phyloP scores from a whole-genome alignment of 306 rosid genomes.

The Gleditsia sinensis region DNA sequence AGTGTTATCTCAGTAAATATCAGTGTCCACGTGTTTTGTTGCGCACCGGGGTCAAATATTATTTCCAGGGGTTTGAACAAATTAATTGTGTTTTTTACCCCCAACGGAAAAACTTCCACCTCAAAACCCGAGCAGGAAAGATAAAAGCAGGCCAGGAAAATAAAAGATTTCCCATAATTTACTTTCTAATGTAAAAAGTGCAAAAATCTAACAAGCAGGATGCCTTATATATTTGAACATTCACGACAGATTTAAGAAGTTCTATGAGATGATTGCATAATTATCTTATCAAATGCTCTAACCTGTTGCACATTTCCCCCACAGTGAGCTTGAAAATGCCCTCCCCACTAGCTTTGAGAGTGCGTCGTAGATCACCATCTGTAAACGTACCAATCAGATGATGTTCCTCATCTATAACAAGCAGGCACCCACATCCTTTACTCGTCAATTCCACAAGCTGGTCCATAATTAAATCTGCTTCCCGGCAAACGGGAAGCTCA shows the following conservation, averaged over 20 bases:
- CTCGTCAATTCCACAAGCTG: constrained; percentile 86
- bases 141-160: no score
- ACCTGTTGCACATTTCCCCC: constrained; percentile 95
- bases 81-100: no score
- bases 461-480: constrained; percentile 88
- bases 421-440: constrained; percentile 94
- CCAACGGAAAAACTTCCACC: no score
- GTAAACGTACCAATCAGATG: constrained; percentile 89
- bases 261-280: neutral
- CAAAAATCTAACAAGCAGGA: no score
- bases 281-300: constrained; percentile 8
- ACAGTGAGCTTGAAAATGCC: constrained; percentile 91
- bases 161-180: no score
- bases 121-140: no score
- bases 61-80: no score
- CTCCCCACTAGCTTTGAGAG: constrained; percentile 89
- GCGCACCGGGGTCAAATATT: no score
- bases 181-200: no score
- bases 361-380: constrained; percentile 94
- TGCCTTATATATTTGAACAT: no score
- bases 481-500: constrained; percentile 88
- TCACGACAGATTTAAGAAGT: no score
- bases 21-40: no score
- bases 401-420: constrained; percentile 64
- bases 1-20: constrained; percentile 13